Evolutionary conservation across 305 asterid species (phyloP).

Genomic region (Fraxinus dipetala): DNA sequence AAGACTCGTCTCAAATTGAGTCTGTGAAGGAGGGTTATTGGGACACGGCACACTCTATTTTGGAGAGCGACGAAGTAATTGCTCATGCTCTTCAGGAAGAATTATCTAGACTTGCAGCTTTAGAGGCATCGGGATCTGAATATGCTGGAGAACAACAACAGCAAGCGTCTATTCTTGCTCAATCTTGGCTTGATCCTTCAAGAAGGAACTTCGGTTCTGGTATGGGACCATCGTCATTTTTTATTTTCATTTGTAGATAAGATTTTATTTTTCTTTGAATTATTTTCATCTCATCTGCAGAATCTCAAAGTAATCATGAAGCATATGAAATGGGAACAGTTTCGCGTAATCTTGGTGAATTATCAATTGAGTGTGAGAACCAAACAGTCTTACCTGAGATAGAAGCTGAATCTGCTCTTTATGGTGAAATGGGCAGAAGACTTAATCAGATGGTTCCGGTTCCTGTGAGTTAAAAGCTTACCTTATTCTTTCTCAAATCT

Average conservation of each 20-base stretch:
- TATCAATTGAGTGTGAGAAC: conserved; percentile 24
- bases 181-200: conserved; percentile 66
- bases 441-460: conserved; percentile 73
- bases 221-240: conserved; percentile 18
- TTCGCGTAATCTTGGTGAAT: conserved; percentile 27
- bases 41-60: conserved; percentile 27
- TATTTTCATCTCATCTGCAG: conserved; percentile 29
- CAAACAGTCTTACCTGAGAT: conserved; percentile 48
- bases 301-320: conserved; percentile 33
- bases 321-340: conserved; percentile 23
- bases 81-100: conserved; percentile 86
- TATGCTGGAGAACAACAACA: conserved; percentile 39
- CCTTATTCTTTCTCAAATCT: background rate
- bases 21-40: conserved; percentile 54
- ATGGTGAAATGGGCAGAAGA: conserved; percentile 87
- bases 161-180: conserved; percentile 56
- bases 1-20: conserved; percentile 51
- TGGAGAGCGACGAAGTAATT: conserved; percentile 69
- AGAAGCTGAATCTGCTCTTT: conserved; percentile 71
- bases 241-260: background rate
- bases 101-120: conserved; percentile 50
- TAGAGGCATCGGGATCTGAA: conserved; percentile 43
- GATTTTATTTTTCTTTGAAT: background rate
- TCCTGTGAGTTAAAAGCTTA: conserved; percentile 68
- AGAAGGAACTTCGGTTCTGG: conserved; percentile 41